Base-by-base conservation (phyloP, 441 rosid species). In the Pelargonium myrrhifolium region DNA sequence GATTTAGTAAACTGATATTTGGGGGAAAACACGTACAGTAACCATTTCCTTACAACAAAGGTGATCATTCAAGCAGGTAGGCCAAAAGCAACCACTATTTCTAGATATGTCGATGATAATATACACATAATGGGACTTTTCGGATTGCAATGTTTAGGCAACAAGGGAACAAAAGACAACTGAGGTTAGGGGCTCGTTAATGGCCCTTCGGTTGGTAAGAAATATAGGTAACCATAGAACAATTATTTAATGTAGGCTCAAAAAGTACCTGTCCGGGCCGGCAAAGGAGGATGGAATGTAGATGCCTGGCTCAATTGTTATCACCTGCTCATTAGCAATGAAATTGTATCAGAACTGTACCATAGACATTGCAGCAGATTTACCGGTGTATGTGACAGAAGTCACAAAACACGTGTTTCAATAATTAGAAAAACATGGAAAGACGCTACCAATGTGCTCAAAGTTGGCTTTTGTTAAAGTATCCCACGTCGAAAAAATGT, bases 231-330 rank as follows among this genome's bases (percentile, higher is more conserved):
- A 40, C 12, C 12, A 3, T 42, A 4, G 24, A 31, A 20, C 26
- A 39, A 10, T 53, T 28, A 49, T 68, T 68, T n/a, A 62, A 35
- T 6, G 9, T 3, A 15, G 26, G 39, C 63, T 24, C 68, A 66
- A 60, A 24, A 42, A 67, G 17, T 78, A 92, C 98, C 96, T 86
- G 73, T 86, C 89, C 22, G 95, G 88, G 73, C 84, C 77, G 63
- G 79, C 72, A 68, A 81, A 85, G 70, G 69, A 74, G 56, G 80
- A 71, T 24, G 98, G 96, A 72, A 92, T 80, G 79, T 94, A 94
- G 68, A 92, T 87, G 77, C 97, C 98, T 40, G 99, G 97, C 78
- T 94, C 98, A 67, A 94, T 87, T 22, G 99, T 94, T 74, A 94
- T 86, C 75, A 92, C 96, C 98, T 94, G 87, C 67, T 68, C 71